Evolutionary conservation across 2,329 filamentous ascomycete genomes (phyloP).

Genomic region (Epichloe elymi): DNA sequence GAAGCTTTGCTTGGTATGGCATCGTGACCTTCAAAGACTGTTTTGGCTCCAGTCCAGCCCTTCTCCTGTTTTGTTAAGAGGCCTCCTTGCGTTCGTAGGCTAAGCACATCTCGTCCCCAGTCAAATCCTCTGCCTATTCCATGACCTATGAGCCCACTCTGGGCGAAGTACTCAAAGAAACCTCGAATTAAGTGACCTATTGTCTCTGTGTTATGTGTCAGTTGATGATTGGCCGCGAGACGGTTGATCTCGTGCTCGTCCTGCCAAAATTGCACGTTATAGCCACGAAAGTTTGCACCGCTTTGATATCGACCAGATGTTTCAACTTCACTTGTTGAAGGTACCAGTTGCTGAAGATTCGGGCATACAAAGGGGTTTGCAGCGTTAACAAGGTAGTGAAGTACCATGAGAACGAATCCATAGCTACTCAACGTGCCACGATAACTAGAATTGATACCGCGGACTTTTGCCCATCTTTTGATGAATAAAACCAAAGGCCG

Average conservation of each 20-base stretch:
- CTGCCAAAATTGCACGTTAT: constrained; percentile 65
- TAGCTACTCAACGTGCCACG: constrained; percentile 80
- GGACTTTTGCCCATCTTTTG: constrained; percentile 79
- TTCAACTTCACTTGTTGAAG: constrained; percentile 23
- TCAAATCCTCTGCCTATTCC: constrained; percentile 49
- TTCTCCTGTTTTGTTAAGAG: constrained; percentile 63
- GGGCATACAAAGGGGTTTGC: constrained; percentile 69
- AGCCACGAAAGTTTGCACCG: constrained; percentile 41
- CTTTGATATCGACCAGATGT: constrained; percentile 12
- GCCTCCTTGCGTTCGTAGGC: constrained; percentile 58
- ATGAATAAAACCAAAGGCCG: constrained; percentile 70
- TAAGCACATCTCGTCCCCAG: constrained; percentile 71
- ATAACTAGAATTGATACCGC: constrained; percentile 78
- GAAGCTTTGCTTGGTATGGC: constrained; percentile 7
- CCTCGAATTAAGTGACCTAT: constrained; percentile 61
- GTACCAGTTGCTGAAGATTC: constrained; percentile 57
- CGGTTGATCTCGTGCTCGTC: constrained; percentile 56
- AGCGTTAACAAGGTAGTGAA: constrained; percentile 81
- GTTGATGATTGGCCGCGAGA: constrained; percentile 41
- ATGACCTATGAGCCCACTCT: constrained; percentile 40
- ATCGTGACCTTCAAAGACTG: constrained; percentile 41
- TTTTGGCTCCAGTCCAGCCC: constrained; percentile 76
- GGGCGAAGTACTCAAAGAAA: constrained; percentile 81
- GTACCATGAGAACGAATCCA: constrained; percentile 82
- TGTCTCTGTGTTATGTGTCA: constrained; percentile 57